These are phyloP conservation scores for Kodamaea arcana DNA, from an alignment of 1,139 yeast genomes.

Conservation along the genomic window DNA sequence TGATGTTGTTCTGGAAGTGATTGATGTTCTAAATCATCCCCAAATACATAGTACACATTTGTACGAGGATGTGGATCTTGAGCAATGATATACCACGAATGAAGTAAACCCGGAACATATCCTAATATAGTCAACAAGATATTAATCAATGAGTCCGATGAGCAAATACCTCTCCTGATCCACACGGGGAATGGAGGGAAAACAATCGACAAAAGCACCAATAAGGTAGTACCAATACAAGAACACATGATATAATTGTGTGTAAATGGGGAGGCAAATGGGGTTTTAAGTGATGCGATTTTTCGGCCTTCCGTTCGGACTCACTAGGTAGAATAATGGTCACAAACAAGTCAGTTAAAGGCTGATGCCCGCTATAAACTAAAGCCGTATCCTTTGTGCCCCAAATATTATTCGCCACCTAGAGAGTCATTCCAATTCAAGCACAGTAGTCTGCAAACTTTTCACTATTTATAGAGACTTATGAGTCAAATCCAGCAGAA, in stretches of 20 bases:
- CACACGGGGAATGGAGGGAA: slow-evolving; percentile 82
- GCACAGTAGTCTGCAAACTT: no score
- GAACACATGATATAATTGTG: background rate
- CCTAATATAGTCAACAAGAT: slow-evolving; percentile 73
- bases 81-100: slow-evolving; percentile 57
- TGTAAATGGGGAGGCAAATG: background rate
- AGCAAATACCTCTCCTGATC: slow-evolving; percentile 67
- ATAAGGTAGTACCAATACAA: background rate
- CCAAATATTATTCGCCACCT: no score
- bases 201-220: slow-evolving; percentile 7
- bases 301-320: no score
- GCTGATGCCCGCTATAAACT: no score
- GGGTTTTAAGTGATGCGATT: background rate
- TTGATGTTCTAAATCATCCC: slow-evolving; percentile 1
- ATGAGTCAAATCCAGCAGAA: no score
- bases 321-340: no score
- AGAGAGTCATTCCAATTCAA: no score
- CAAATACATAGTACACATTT: background rate
- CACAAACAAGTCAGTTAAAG: no score
- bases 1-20: background rate
- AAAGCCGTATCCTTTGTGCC: no score
- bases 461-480: no score
- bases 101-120: slow-evolving; percentile 74
- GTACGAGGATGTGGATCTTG: slow-evolving; percentile 47
- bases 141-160: slow-evolving; percentile 70